Conservation (phyloP, 2,329 filamentous ascomycete species). For the Mycosphaerelloides madeirae region DNA sequence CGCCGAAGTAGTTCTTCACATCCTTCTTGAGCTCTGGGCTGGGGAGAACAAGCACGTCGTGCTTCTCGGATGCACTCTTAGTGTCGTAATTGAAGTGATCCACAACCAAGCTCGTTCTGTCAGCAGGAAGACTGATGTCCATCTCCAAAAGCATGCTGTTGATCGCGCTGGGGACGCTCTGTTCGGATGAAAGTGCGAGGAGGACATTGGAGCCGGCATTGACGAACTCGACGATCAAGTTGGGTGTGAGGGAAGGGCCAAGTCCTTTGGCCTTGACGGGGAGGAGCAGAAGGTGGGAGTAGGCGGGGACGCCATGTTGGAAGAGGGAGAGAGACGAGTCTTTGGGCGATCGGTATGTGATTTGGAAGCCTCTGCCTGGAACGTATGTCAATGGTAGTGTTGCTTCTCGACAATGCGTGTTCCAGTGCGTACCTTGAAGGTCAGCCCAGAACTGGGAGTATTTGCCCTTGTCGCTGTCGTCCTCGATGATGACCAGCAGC, state of each 20-base stretch:
- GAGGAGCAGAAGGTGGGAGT: slow-evolving; percentile 86
- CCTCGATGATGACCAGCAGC: slow-evolving; percentile 81
- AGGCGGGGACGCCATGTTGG: slow-evolving; percentile 77
- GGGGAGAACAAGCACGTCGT: slow-evolving; percentile 81
- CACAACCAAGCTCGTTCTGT: slow-evolving; percentile 78
- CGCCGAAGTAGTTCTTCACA: slow-evolving; percentile 72
- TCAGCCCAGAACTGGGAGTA: slow-evolving; percentile 80
- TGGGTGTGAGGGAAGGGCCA: slow-evolving; percentile 81
- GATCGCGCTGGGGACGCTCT: slow-evolving; percentile 66
- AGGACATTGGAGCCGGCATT: slow-evolving; percentile 90
- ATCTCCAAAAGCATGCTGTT: slow-evolving; percentile 78
- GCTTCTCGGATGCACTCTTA: slow-evolving; percentile 68
- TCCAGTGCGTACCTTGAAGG: slow-evolving; percentile 56
- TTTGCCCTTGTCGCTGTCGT: slow-evolving; percentile 69
- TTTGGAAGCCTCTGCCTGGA: slow-evolving; percentile 73
- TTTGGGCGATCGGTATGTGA: slow-evolving; percentile 80
- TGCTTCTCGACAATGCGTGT: slow-evolving; percentile 1
- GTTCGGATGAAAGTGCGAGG: slow-evolving; percentile 70
- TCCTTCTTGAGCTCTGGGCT: slow-evolving; percentile 62
- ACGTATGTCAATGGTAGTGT: slow-evolving; percentile 2
- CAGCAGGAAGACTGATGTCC: slow-evolving; percentile 79
- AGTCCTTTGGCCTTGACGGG: slow-evolving; percentile 90
- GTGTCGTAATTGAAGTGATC: slow-evolving; percentile 95
- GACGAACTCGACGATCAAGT: slow-evolving; percentile 82
- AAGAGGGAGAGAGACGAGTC: slow-evolving; percentile 73